Evolutionary conservation across 163 green algal genomes (phyloP).

Genomic region (Chlorella variabilis): DNA sequence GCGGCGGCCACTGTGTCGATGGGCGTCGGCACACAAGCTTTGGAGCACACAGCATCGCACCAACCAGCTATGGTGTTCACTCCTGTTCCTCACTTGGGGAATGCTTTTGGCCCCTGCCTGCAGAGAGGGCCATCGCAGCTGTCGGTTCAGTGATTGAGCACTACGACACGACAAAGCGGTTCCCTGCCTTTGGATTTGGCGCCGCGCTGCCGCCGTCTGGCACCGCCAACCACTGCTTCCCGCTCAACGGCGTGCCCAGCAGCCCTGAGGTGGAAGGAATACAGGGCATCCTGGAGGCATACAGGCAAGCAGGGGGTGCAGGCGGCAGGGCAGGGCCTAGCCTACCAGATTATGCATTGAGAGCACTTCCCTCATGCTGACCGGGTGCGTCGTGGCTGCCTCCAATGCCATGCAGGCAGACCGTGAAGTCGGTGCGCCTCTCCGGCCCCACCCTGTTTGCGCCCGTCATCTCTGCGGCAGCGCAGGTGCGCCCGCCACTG

Average conservation of each 20-base stretch:
- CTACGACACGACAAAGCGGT: constrained; percentile 66
- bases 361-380: not conserved
- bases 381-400: too few relatives aligned
- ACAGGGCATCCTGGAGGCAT: constrained; percentile 58
- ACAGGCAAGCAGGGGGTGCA: constrained; percentile 10
- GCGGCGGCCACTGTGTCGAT: too few relatives aligned
- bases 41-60: too few relatives aligned
- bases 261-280: constrained; percentile 52
- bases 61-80: too few relatives aligned
- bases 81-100: too few relatives aligned
- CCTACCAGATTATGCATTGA: too few relatives aligned
- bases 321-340: too few relatives aligned
- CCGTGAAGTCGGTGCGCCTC: constrained; percentile 47
- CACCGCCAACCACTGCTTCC: constrained; percentile 62
- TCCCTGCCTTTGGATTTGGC: constrained; percentile 66
- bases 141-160: constrained; percentile 62
- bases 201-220: constrained; percentile 36
- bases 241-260: constrained; percentile 44
- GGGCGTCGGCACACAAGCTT: too few relatives aligned
- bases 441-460: constrained; percentile 68
- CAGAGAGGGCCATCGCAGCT: constrained; percentile 50
- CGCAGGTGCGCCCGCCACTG: constrained; percentile 3
- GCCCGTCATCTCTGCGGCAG: constrained; percentile 49
- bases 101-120: too few relatives aligned
- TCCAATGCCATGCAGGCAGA: constrained; percentile 34